Conservation (phyloP, 2,329 filamentous ascomycete species). For the Pochonia chlamydosporia region DNA sequence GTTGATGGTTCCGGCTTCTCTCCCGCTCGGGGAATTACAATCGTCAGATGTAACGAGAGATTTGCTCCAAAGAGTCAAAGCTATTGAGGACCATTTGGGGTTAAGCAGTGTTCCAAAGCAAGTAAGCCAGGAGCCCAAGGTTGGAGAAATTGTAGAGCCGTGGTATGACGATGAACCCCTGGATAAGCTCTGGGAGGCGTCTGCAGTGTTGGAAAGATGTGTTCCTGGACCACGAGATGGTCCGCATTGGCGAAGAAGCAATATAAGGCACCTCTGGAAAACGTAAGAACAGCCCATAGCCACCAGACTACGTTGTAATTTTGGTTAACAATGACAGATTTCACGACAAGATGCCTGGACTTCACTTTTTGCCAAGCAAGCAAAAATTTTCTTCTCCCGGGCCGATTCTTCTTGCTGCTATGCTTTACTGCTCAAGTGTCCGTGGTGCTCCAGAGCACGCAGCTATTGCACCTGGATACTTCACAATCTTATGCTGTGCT, state of each 20-base stretch:
- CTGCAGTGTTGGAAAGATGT: constrained; percentile 3
- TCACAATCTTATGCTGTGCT: constrained; percentile 29
- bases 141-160: not conserved
- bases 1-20: constrained; percentile 11
- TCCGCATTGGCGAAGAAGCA: constrained; percentile 1
- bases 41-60: constrained; percentile 2
- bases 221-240: not conserved
- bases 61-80: constrained; percentile 3
- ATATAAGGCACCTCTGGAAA: constrained; percentile 5
- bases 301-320: not conserved
- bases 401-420: constrained; percentile 36
- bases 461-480: constrained; percentile 30
- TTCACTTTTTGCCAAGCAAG: constrained; percentile 38
- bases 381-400: constrained; percentile 35
- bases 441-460: constrained; percentile 26
- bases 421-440: constrained; percentile 36
- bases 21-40: constrained; percentile 1
- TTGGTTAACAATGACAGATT: constrained; percentile 23
- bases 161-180: constrained; percentile 5
- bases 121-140: not conserved
- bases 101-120: not conserved
- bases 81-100: constrained; percentile 5
- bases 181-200: constrained; percentile 6
- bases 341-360: constrained; percentile 36
- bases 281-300: not conserved